Percentiles rank a stretch among this genome's conserved stretches.
Conservation (phyloP, 1,139 yeast genomes). For the Blastobotrys ciferrii region DNA sequence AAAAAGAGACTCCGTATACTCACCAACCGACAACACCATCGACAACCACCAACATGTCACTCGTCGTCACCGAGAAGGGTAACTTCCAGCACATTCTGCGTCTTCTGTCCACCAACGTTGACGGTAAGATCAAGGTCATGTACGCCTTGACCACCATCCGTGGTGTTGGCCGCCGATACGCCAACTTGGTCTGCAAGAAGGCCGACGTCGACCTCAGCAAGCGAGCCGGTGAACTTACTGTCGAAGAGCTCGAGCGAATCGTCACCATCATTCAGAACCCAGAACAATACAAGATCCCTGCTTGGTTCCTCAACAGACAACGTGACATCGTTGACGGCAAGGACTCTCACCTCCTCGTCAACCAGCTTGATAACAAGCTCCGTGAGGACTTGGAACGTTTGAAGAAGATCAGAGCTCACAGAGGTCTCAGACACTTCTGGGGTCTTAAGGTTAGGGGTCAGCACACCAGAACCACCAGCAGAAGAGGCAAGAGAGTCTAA, state of each 20-base stretch:
- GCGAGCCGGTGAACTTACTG: constrained; percentile 99
- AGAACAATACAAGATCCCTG: constrained; percentile 97
- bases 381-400: constrained; percentile 99
- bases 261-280: constrained; percentile 99
- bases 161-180: constrained; percentile 99
- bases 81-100: constrained; percentile 99
- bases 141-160: constrained; percentile 99
- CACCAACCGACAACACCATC: constrained; percentile 11
- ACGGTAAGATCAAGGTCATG: constrained; percentile 99
- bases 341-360: constrained; percentile 98
- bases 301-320: constrained; percentile 99
- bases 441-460: constrained; percentile 94
- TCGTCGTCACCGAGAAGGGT: constrained; percentile 98
- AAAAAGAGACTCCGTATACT: too few relatives aligned
- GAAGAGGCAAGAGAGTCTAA: constrained; percentile 65
- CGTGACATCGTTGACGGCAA: constrained; percentile 98
- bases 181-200: constrained; percentile 99
- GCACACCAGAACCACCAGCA: constrained; percentile 99
- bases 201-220: constrained; percentile 98
- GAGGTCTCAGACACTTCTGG: constrained; percentile 99
- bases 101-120: constrained; percentile 99
- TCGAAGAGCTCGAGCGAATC: constrained; percentile 99
- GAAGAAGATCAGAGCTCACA: constrained; percentile 99
- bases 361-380: constrained; percentile 98
- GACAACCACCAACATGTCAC: constrained; percentile 61